Base-by-base conservation (phyloP, 1,139 yeast species). In the Spencermartinsiella ligniputridi region DNA sequence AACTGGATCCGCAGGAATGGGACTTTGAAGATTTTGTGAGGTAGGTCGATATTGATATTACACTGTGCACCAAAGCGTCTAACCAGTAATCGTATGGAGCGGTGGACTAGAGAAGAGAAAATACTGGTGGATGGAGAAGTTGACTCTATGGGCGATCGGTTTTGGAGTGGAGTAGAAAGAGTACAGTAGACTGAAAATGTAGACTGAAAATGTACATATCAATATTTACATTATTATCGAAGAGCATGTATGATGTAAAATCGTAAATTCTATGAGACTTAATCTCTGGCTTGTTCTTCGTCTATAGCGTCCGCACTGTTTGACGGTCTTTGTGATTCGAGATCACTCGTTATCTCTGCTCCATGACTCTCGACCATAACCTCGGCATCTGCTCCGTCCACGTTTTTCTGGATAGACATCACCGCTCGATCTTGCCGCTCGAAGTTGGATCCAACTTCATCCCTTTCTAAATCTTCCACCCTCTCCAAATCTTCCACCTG, bases 151-250 rank as follows among this genome's bases (percentile, higher is more conserved):
- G 32, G 32, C 4, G n/a, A 27, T 27, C 8, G 32, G n/a, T 27
- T 27, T 27, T 27, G 32, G 32, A 27, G 4, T 27, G 32, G 32
- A 27, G 32, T 27, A n/a, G n/a, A n/a, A n/a, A n/a, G n/a, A n/a
- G n/a, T n/a, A n/a, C n/a, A n/a, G n/a, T n/a, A n/a, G n/a, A n/a
- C n/a, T n/a, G n/a, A n/a, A n/a, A n/a, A n/a, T n/a, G n/a, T n/a
- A n/a, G n/a, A n/a, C n/a, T n/a, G n/a, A n/a, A n/a, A n/a, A n/a
- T n/a, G n/a, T n/a, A n/a, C n/a, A n/a, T n/a, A n/a, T n/a, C n/a
- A n/a, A n/a, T n/a, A n/a, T n/a, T n/a, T n/a, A n/a, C n/a, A n/a
- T n/a, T n/a, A n/a, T n/a, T n/a, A n/a, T n/a, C n/a, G n/a, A n/a
- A n/a, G n/a, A n/a, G n/a, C n/a, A n/a, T n/a, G n/a, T n/a, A n/a